Percentiles rank a stretch among this genome's conserved stretches.
Conservation (phyloP, 1,284 basidiomycete species). For the Anthracocystis panici-leucophaei region DNA sequence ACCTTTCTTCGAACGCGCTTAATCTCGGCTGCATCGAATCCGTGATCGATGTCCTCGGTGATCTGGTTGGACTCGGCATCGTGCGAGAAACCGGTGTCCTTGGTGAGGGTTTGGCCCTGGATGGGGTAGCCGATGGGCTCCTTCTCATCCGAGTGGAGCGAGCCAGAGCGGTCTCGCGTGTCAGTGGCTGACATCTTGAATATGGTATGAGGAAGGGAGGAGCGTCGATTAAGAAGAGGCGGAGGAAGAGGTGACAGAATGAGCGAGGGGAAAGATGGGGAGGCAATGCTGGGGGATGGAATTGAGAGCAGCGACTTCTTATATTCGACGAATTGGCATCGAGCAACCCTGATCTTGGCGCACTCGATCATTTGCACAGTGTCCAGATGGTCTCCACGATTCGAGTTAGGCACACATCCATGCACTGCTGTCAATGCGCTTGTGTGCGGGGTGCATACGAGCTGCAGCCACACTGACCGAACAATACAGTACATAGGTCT, state of each 20-base stretch:
- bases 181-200: constrained; percentile 25
- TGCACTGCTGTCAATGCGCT: background rate
- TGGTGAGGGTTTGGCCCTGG: constrained; percentile 30
- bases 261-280: background rate
- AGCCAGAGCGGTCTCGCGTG: constrained; percentile 40
- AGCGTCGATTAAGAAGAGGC: background rate
- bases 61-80: constrained; percentile 41
- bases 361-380: background rate
- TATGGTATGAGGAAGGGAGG: background rate
- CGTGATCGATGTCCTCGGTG: constrained; percentile 50
- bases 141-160: constrained; percentile 50
- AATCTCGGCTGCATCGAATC: constrained; percentile 50
- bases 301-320: constrained; percentile 15
- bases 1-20: constrained; percentile 64
- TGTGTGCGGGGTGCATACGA: constrained; percentile 27
- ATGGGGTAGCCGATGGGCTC: constrained; percentile 40
- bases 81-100: constrained; percentile 29
- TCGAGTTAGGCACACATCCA: background rate
- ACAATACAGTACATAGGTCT: too few species aligned
- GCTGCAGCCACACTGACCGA: constrained; percentile 1
- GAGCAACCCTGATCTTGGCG: background rate
- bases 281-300: background rate
- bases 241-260: background rate
- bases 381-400: background rate
- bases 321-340: constrained; percentile 2